Percentiles rank a stretch among this genome's conserved stretches.
These are phyloP conservation scores for Chaetomium olivaceum DNA, from an alignment of 2,329 filamentous ascomycete genomes.

Conservation along the genomic window DNA sequence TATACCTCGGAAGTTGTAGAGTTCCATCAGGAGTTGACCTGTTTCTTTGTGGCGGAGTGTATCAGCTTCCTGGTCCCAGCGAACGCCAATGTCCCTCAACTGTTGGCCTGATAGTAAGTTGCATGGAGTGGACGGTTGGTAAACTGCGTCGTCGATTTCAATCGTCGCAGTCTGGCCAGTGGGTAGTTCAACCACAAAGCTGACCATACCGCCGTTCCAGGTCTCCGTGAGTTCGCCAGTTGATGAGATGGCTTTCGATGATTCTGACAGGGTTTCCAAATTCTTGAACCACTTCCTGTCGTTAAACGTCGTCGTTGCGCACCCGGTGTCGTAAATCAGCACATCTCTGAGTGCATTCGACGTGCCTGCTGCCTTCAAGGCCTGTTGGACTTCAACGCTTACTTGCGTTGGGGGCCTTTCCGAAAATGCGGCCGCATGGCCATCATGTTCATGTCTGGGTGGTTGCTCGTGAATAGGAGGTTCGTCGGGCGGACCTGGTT, in stretches of 20 bases:
- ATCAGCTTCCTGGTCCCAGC: too few species aligned
- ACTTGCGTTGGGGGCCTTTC: background rate
- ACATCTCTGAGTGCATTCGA: background rate
- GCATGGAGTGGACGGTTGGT: too few species aligned
- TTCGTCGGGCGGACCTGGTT: background rate
- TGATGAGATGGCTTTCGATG: background rate
- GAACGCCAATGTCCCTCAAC: too few species aligned
- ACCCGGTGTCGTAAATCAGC: background rate
- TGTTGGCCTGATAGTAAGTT: too few species aligned
- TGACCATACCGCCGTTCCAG: background rate
- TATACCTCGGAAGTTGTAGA: too few species aligned
- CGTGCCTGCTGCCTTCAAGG: background rate
- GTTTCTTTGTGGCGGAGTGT: too few species aligned
- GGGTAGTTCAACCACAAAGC: too few species aligned
- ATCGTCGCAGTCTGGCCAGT: background rate
- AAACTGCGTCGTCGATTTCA: background rate
- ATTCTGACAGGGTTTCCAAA: background rate
- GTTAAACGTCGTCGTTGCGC: background rate
- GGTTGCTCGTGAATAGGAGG: background rate
- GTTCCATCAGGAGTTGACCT: too few species aligned
- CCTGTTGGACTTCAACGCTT: conserved; percentile 10
- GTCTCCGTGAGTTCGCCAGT: background rate
- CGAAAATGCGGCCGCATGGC: background rate
- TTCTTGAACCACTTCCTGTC: background rate
- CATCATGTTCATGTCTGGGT: background rate